Evolutionary conservation across 768 basidiomycete species (phyloP).

Genomic region (Filobasidium wieringae): DNA sequence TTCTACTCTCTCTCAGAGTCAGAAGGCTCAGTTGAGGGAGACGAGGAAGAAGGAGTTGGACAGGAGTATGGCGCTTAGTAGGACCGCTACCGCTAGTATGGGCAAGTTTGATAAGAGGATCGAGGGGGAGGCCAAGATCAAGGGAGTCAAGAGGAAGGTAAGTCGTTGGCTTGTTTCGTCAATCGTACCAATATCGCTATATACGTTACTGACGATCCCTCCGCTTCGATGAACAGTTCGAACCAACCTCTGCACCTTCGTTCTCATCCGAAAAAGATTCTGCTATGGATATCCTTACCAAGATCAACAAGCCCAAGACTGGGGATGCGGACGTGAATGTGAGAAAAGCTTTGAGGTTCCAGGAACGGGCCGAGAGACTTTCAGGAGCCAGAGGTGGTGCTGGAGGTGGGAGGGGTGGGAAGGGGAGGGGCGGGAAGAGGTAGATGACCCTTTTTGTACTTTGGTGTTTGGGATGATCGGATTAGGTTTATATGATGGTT

Average conservation of each 20-base stretch:
- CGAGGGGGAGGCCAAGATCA: conserved; percentile 77
- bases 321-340: conserved; percentile 59
- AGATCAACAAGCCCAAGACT: conserved; percentile 48
- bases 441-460: too few species aligned
- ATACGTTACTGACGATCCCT: neutral
- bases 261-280: conserved; percentile 54
- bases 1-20: conserved; percentile 12
- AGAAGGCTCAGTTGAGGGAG: conserved; percentile 32
- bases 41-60: conserved; percentile 65
- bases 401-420: neutral
- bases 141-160: conserved; percentile 86
- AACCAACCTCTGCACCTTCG: conserved; percentile 59
- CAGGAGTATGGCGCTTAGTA: conserved; percentile 59
- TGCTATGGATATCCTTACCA: conserved; percentile 63
- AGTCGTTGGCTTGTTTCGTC: conserved; percentile 13
- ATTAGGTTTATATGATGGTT: too few species aligned
- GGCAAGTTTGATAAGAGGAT: conserved; percentile 79
- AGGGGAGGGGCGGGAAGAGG: neutral
- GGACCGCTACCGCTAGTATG: conserved; percentile 84
- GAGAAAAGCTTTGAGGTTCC: conserved; percentile 69
- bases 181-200: neutral
- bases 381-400: conserved; percentile 4
- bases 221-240: conserved; percentile 50
- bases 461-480: too few species aligned
- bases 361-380: conserved; percentile 41